Evolutionary conservation across 805 yeast species (phyloP), one percentile per base, ranked within the genome.

Genomic region (Wickerhamomyces chaumierensis): DNA sequence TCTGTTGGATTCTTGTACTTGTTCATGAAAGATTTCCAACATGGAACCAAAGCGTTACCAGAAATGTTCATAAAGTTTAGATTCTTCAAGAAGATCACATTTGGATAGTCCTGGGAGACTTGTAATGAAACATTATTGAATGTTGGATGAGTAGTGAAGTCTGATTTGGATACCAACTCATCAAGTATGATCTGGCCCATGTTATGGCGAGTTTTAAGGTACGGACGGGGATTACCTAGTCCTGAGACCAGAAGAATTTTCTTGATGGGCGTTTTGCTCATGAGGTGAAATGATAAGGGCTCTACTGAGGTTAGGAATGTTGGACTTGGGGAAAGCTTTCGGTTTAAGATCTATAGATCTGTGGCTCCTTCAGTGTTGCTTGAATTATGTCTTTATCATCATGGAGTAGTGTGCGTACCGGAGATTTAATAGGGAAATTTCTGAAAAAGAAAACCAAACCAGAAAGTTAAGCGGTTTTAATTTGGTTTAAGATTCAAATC

Each of bases 181-280:
- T 28, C 31, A 28, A 28, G 31, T 8, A 28, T 13, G 13, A 28
- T 13, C 6, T 82, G 83, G 2, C 95, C 96, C 0, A 78, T 84
- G 42, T 80, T 84, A 52, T 86, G 96, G 28, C 94, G 63, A 0
- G 94, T 81, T 6, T 66, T 64, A 7, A 28, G 16, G 16, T 28
- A 28, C 13, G 74, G 68, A 39, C 78, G 83, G 1, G 95, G 95
- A 49, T 86, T 86, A 1, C 95, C 95, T 2, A 86, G 60, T 0
- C 85, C 76, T 3, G 75, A 70, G 5, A 64, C 56, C 32, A 58
- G 46, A 13, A 59, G 42, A 15, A 47, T 13, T 21, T 28, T 4
- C 19, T 32, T 31, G 18, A 18, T n/a, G n/a, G n/a, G n/a, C n/a
- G n/a, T n/a, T n/a, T n/a, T n/a, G n/a, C n/a, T n/a, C n/a, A n/a